Base-by-base conservation (phyloP, 2,329 filamentous ascomycete genomes). In the Hymenoscyphus infarciens region DNA sequence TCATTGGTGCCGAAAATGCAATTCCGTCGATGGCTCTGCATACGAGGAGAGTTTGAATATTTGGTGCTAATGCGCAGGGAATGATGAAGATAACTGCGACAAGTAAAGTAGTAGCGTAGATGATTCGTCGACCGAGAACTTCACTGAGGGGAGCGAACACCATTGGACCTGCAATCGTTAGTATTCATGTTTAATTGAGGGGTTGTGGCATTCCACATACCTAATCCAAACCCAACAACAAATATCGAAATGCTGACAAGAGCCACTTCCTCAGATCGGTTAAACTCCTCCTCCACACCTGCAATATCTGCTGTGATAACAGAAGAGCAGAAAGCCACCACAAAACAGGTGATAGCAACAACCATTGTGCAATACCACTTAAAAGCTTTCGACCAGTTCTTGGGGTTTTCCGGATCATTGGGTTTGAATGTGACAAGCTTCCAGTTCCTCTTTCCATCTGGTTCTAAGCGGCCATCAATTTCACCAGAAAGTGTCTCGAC, bases 341-440 rank as follows among this genome's bases (percentile, higher is more conserved):
- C 87, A 72, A 92, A 91, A 71, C 88, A 91, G 1, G 88, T 90
- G 25, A 84, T 66, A 1, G 92, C 89, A 0, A 96, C 91, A 16
- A 91, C 86, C 88, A 96, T 92, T 27, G 92, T 97, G 72, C 85
- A 88, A 71, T 88, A 91, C 90, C 91, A 94, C 76, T 93, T 95
- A 75, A 80, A 88, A 1, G 77, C 79, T 75, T 91, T 92, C 62
- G 83, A 85, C 90, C 90, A 95, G 75, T 94, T 95, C 81, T 94
- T 94, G 0, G 91, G 91, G 71, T 94, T 94, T 67, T 87, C 89
- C 0, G 85, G 83, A 73, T 95, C 91, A 63, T 86, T 78, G 2
- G 87, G 81, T 3, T 81, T 83, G 72, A 95, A 96, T 0, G 87
- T 89, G 38, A 90, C 87, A 10, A 90, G 78, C 63, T 87, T 84